Percentiles rank a stretch among this genome's conserved stretches.
These are phyloP conservation scores for Venturia oleaginea DNA, from an alignment of 2,329 filamentous ascomycete species.

Conservation along the genomic window DNA sequence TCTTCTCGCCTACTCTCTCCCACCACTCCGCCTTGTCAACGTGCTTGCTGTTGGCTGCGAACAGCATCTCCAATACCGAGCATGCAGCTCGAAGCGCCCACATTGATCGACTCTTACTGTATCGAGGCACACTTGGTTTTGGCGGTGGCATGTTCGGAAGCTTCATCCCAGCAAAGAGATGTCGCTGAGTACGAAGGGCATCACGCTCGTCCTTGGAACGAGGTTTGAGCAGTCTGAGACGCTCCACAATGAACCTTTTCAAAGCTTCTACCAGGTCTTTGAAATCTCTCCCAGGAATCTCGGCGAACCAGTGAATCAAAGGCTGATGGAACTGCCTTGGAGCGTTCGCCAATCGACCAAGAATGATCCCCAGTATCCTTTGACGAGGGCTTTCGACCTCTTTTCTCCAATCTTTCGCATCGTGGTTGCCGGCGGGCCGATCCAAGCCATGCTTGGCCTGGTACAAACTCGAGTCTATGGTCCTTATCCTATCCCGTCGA, in stretches of 20 bases:
- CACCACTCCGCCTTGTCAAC: conserved; percentile 20
- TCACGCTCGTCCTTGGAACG: background rate
- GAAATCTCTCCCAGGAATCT: background rate
- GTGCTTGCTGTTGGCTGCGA: conserved; percentile 65
- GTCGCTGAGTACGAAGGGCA: background rate
- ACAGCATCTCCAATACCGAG: conserved; percentile 69
- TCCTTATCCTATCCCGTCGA: background rate
- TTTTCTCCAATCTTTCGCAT: background rate
- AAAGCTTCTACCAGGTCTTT: background rate
- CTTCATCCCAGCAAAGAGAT: background rate
- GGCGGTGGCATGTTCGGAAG: background rate
- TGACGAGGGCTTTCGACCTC: background rate
- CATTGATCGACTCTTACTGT: background rate
- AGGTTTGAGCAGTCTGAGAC: background rate
- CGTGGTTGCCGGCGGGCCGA: background rate
- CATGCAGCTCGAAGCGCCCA: conserved; percentile 83
- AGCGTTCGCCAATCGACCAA: conserved; percentile 7
- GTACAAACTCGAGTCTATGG: background rate
- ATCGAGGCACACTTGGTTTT: background rate
- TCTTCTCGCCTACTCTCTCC: conserved; percentile 35
- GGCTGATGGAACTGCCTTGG: background rate
- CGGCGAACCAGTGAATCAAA: conserved; percentile 1
- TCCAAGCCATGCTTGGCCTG: background rate
- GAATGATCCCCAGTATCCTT: background rate
- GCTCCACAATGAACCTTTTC: conserved; percentile 1